Evolutionary conservation across 176 grass and related monocot genomes (phyloP).

Genomic region (Bolboschoenus planiculmis): DNA sequence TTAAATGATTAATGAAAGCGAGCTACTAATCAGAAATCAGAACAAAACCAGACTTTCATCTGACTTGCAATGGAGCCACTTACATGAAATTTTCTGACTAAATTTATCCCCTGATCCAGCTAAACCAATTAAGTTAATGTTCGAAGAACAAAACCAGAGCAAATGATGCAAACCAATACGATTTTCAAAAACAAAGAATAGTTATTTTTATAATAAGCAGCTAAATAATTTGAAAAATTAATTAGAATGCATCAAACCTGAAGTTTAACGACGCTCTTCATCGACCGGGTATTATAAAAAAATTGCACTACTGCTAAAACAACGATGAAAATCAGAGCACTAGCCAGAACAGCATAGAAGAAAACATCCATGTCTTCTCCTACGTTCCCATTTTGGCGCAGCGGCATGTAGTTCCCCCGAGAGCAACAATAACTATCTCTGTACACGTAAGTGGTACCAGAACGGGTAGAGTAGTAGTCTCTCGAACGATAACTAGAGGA

Average conservation of each 20-base stretch:
- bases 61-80: background rate
- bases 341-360: background rate
- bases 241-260: conserved; percentile 9
- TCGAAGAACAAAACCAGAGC: background rate
- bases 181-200: background rate
- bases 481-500: background rate
- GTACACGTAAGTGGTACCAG: background rate
- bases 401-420: background rate
- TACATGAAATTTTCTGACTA: background rate
- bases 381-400: background rate
- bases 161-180: background rate
- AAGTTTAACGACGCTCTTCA: background rate
- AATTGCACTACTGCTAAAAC: background rate
- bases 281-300: background rate
- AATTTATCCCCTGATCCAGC: background rate
- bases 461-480: background rate
- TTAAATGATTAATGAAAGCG: background rate
- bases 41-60: background rate
- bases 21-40: background rate
- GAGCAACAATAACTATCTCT: background rate
- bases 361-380: background rate
- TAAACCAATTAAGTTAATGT: background rate
- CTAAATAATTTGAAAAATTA: background rate
- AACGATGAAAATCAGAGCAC: background rate
- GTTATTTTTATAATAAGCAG: background rate